These are phyloP conservation scores for Fraxinus velutina DNA, from an alignment of 305 asterid genomes.

Conservation along the genomic window DNA sequence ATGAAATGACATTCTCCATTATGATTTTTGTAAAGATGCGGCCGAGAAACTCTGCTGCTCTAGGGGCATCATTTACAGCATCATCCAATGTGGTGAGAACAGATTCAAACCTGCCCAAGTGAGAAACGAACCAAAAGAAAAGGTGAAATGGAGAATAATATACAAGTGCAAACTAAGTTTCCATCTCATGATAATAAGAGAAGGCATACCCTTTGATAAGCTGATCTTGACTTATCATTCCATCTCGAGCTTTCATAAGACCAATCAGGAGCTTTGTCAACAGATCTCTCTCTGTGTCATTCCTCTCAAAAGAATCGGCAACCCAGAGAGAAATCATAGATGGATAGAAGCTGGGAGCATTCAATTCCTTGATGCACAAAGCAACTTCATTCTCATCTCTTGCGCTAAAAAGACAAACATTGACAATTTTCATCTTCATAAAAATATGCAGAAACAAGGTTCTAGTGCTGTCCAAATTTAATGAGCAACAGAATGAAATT, in stretches of 20 bases:
- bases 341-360: slow-evolving; percentile 53
- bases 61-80: slow-evolving; percentile 64
- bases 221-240: slow-evolving; percentile 38
- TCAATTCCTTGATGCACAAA: slow-evolving; percentile 58
- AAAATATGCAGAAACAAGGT: neutral
- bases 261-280: slow-evolving; percentile 54
- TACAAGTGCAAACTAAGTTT: neutral
- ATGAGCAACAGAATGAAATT: neutral
- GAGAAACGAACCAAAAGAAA: neutral
- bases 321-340: slow-evolving; percentile 58
- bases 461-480: neutral
- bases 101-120: slow-evolving; percentile 47
- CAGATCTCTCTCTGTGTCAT: slow-evolving; percentile 52
- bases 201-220: slow-evolving; percentile 53
- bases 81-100: slow-evolving; percentile 58
- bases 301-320: slow-evolving; percentile 61
- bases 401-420: slow-evolving; percentile 35
- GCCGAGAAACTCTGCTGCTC: slow-evolving; percentile 59
- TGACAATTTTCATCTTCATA: slow-evolving; percentile 6
- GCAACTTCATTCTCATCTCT: slow-evolving; percentile 59
- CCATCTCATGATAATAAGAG: neutral
- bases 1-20: slow-evolving; percentile 36
- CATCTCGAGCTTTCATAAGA: slow-evolving; percentile 40
- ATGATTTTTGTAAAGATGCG: slow-evolving; percentile 38
- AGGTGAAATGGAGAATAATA: neutral